Evolutionary conservation across 108 stramenopile species (phyloP).

Genomic region (Skeletonema potamos): DNA sequence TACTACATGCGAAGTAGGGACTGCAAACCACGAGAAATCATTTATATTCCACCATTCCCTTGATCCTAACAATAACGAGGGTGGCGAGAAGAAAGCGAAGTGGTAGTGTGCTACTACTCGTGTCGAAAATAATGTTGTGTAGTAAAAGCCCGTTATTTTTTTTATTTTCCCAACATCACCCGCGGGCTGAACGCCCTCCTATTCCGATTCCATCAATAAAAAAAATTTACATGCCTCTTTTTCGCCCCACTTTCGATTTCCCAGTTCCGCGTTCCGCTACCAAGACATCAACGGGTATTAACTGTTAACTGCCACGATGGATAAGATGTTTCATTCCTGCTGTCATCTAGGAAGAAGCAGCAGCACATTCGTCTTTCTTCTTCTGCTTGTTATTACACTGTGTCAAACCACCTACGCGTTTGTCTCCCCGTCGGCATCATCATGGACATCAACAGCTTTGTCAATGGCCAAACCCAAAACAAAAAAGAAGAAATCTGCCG

Average conservation of each 20-base stretch:
- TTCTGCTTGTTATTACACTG: not conserved
- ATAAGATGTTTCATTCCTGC: too few species aligned
- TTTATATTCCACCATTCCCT: conserved; percentile 58
- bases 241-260: too few species aligned
- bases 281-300: too few species aligned
- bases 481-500: conserved; percentile 13
- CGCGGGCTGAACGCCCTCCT: too few species aligned
- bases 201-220: too few species aligned
- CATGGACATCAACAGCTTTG: not conserved
- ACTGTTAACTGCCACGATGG: not conserved
- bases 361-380: not conserved
- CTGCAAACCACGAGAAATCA: conserved; percentile 65
- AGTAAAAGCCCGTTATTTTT: too few species aligned
- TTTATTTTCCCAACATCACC: too few species aligned
- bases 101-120: conserved; percentile 12
- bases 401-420: not conserved
- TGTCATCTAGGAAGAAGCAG: not conserved
- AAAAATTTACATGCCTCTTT: too few species aligned
- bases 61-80: conserved; percentile 46
- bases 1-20: conserved; percentile 59
- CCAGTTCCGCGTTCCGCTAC: too few species aligned
- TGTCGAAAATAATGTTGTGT: too few species aligned
- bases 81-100: conserved; percentile 37
- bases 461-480: conserved; percentile 40
- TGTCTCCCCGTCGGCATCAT: not conserved